Evolutionary conservation across 2,329 filamentous ascomycete species (phyloP), one percentile per base, ranked within the genome.

Genomic region (Pleoardoris graminearum): DNA sequence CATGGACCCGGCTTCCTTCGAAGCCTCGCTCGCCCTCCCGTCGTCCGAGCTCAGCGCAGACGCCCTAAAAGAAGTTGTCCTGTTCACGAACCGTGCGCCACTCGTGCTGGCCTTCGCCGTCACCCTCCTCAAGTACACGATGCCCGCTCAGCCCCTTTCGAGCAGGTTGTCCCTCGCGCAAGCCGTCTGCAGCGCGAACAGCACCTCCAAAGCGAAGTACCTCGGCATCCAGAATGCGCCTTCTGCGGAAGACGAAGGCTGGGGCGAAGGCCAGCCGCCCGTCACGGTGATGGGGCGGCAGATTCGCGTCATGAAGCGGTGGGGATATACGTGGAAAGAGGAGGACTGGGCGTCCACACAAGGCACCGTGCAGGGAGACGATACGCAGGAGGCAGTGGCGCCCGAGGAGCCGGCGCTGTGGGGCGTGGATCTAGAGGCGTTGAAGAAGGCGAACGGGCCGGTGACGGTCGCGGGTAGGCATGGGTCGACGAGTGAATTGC

Each of bases 121-220:
- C 12, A 83, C 85, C 54, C 69, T 93, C 43, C 70, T 95, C 41
- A 86, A 88, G 39, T 86, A 88, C 67, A 95, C 90, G 0, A 93
- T 92, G 87, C 89, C 91, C 0, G 86, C 89, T 60, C 91, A 96
- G 68, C 91, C 91, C 3, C 79, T 87, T 3, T 94, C 89, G n/a
- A 93, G 90, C 68, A 81, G 90, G 41, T 76, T 96, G 17, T 95
- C 90, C 67, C 77, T 96, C 17, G 89, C 87, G 0, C 91, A 96
- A 71, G 90, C 89, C 0, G 86, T 94, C 1, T 89, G 95, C 14
- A 92, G 89, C 67, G 85, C 85, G 23, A 94, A 93, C 67, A 91
- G 88, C 54, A 83, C 86, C 58, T 85, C 83, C 30, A 92, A 92
- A 73, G 91, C 91, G 8, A 80, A 86, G 23, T 88, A 82, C 57